Evolutionary conservation across 202 grass and related monocot species (phyloP), one percentile per base, ranked within the genome.

Genomic region (Schoenoplectus tabernaemontani): DNA sequence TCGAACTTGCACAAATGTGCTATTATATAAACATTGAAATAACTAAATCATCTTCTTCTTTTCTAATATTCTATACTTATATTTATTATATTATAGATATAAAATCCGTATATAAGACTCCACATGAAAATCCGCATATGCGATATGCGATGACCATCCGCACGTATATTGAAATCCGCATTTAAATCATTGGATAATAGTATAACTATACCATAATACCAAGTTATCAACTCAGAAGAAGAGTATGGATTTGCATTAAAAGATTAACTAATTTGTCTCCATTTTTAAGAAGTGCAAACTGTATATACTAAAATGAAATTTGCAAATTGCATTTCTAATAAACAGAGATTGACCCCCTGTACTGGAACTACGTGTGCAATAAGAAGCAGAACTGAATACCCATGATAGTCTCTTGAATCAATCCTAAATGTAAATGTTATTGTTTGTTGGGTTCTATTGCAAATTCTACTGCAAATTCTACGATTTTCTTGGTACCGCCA

Each of bases 381-480:
- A 5, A 17, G 15, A 8, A 19, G 16, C 62, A 37, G 62, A 38
- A 65, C 38, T 23, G 37, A 42, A 41, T 22, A 42, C 37, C 6
- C 4, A n/a, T 4, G 50, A 73, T 50, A n/a, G 11, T 73, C 26
- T 73, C 11, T 19, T 50, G 30, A 73, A 10, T 10, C 5, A 51
- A 51, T 73, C 5, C 13, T 50, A 30, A 73, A 12, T 53, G 69
- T 9, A 34, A 74, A 74, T 4, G 6, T 5, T 7, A 74, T 4
- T 74, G 24, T 51, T 79, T 79, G 15, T 26, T 79, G 58, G 77
- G 33, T 46, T 28, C 22, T n/a, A 79, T 7, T 64, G 57, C 20
- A 79, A 79, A 79, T 10, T 62, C 75, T 15, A 51, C 15, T n/a
- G n/a, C n/a, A n/a, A n/a, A 4, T 13, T 50, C 11, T 37, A 46